Evolutionary conservation across 306 rosid genomes (phyloP).

Genomic region (Gillenia trifoliata): DNA sequence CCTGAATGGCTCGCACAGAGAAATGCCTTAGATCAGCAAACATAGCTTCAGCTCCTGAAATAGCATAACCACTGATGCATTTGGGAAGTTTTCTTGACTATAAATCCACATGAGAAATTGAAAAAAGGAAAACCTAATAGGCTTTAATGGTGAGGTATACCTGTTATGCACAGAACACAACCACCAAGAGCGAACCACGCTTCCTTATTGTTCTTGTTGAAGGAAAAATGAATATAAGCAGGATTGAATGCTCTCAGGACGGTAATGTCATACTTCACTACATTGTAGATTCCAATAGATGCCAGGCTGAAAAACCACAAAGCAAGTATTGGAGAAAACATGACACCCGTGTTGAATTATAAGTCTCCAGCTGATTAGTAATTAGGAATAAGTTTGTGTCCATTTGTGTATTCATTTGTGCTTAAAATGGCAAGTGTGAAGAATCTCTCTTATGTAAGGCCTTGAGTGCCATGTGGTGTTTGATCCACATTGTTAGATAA

Average conservation of each 20-base stretch:
- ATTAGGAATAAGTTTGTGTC: no score
- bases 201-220: slow-evolving; percentile 52
- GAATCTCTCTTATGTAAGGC: no score
- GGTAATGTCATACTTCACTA: slow-evolving; percentile 49
- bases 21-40: slow-evolving; percentile 98
- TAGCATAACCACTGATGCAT: slow-evolving; percentile 15
- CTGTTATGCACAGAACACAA: slow-evolving; percentile 95
- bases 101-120: not conserved
- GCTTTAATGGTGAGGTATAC: slow-evolving; percentile 34
- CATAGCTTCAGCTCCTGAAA: slow-evolving; percentile 94
- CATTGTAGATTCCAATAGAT: slow-evolving; percentile 77
- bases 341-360: no score
- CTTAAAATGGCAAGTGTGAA: no score
- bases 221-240: slow-evolving; percentile 75
- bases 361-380: no score
- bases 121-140: not conserved
- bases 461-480: no score
- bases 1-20: slow-evolving; percentile 85
- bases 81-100: not conserved
- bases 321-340: slow-evolving; percentile 85
- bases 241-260: slow-evolving; percentile 92
- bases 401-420: no score
- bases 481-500: no score
- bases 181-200: slow-evolving; percentile 99
- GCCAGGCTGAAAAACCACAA: slow-evolving; percentile 91